These are phyloP conservation scores for Fusarium protoensiforme DNA, from an alignment of 2,329 filamentous ascomycete species.

Conservation along the genomic window DNA sequence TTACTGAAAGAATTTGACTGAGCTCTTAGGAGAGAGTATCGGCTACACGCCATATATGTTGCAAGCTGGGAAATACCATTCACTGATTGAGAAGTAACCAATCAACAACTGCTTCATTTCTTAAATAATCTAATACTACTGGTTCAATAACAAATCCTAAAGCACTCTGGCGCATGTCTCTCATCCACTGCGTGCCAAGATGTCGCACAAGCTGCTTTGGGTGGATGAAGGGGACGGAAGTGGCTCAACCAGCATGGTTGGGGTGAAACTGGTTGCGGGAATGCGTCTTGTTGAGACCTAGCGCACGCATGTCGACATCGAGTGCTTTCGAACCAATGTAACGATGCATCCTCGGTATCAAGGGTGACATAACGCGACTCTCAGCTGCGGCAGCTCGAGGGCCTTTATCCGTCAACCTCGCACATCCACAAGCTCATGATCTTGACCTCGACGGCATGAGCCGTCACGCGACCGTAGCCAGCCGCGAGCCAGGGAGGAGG, in stretches of 20 bases:
- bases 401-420: not conserved
- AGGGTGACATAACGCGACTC: constrained; percentile 1
- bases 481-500: constrained; percentile 14
- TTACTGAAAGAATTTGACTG: constrained; percentile 27
- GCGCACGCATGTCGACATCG: constrained; percentile 3
- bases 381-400: not conserved
- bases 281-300: constrained; percentile 39
- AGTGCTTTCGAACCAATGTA: constrained; percentile 16
- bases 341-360: constrained; percentile 25
- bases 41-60: not conserved
- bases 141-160: not conserved
- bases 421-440: constrained; percentile 1
- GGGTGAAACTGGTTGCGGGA: constrained; percentile 27
- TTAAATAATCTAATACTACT: not conserved
- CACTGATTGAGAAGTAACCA: not conserved
- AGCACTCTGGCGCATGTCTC: not conserved
- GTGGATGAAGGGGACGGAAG: constrained; percentile 19
- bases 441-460: constrained; percentile 21
- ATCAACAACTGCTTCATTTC: not conserved
- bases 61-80: not conserved
- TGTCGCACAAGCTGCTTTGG: not conserved
- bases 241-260: constrained; percentile 30
- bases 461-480: constrained; percentile 33
- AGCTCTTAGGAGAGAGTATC: not conserved
- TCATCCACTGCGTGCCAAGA: not conserved